These are phyloP conservation scores for Penicillium sclerotigenum DNA, from an alignment of 2,329 filamentous ascomycete genomes.

Conservation along the genomic window DNA sequence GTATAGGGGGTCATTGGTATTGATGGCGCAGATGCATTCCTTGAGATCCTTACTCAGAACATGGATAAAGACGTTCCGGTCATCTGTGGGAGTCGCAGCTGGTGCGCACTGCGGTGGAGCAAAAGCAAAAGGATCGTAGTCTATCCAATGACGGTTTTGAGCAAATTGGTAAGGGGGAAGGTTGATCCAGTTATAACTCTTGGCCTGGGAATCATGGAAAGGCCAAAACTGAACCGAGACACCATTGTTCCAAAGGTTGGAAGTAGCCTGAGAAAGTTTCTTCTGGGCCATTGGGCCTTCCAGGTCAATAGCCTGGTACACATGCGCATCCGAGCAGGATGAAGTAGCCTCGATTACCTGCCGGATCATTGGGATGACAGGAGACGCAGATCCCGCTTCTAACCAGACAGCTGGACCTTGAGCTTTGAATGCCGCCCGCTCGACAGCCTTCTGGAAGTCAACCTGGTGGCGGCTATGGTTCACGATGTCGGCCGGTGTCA, in stretches of 20 bases:
- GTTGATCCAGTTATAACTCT: not conserved
- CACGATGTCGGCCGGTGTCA: not conserved
- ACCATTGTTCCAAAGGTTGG: not conserved
- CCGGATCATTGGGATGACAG: not conserved
- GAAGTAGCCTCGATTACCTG: not conserved
- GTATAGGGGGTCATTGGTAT: too few relatives aligned
- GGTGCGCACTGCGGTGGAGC: too few relatives aligned
- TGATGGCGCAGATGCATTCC: too few relatives aligned
- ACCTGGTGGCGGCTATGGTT: not conserved
- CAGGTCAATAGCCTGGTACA: not conserved
- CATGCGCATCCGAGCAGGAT: not conserved
- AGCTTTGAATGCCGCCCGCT: not conserved
- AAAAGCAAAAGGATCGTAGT: not conserved
- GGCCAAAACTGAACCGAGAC: not conserved
- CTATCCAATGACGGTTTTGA: not conserved
- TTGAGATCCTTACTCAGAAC: too few relatives aligned
- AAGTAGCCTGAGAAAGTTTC: not conserved
- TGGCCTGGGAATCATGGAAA: not conserved
- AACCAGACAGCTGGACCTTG: not conserved
- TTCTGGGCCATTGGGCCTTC: not conserved
- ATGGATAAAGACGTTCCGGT: too few relatives aligned
- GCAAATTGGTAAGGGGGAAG: constrained; percentile 2
- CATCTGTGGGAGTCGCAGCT: too few relatives aligned
- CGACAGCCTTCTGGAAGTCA: not conserved
- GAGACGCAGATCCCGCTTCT: not conserved